Evolutionary conservation across 139 green algal genomes (phyloP), one percentile per base, ranked within the genome.

Genomic region (Micractinium sp.): DNA sequence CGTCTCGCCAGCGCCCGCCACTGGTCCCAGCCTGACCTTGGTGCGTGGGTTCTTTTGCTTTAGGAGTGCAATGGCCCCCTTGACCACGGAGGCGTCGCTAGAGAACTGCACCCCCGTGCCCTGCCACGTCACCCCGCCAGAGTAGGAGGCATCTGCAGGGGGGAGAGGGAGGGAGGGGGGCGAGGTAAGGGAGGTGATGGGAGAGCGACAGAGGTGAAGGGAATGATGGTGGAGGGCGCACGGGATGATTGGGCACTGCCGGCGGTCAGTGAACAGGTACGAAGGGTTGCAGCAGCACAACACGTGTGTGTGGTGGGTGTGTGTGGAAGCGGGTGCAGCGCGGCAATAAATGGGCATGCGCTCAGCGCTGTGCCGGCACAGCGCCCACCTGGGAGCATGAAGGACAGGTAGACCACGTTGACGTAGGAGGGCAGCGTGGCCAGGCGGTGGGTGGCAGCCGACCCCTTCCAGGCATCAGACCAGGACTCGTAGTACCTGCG

Each of bases 51-150:
- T 91, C 23, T 38, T 53, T 35, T 83, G 38, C 67, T 94, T 94
- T 14, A 94, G 87, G 18, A 90, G 67, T 0, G 86, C 79, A 23
- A 94, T 88, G 56, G 89, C 81, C 19, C 87, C 86, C 47, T 88
- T 92, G 23, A 94, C 82, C 31, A 92, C 87, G 9, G 74, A 3
- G 0, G 91, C 61, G 23, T 87, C 78, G 15, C 20, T 77, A 22
- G n/a, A 88, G 79, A 94, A 94, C 33, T 93, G 73, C 22, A 94
- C 69, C 31, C 91, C 91, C 5, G 89, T 94, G 78, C 87, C 78
- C 0, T 31, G 7, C 31, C 91, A 89, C 47, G 90, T 89, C 36
- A 89, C 22, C 39, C 89, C 90, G 53, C 91, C 92, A 38, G 33
- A 31, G 84, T 94, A 94, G 14, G 87, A 90, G 82, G 89, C 81